Base-by-base conservation (phyloP, 805 yeast species). In the Candida railenensis region DNA sequence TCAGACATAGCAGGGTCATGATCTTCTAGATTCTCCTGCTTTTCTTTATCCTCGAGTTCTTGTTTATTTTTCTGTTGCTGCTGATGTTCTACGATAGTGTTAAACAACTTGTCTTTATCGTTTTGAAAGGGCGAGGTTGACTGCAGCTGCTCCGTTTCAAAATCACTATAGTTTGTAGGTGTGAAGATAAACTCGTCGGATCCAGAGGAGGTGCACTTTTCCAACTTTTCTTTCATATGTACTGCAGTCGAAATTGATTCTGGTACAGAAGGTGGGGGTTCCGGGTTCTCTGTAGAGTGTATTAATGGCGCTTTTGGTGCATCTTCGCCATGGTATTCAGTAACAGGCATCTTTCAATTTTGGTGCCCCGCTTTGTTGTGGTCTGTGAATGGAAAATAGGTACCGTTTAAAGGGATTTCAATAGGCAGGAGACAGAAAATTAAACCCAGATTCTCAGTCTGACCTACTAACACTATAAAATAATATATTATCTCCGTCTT, bases 161-260 rank as follows among this genome's bases (percentile, higher is more conserved):
- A 25, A 25, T 25, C 30, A 25, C 30, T 25, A 11, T 25, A 25
- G 30, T 25, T 25, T 25, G 30, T 25, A 11, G 30, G 30, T 25
- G 30, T 25, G 21, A 36, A 36, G 21, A 16, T 15, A 16, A 36
- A 36, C 39, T 36, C 39, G 39, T 36, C 39, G 22, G 39, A 36
- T 4, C 21, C 21, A 22, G 39, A 4, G 14, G 39, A 36, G 12
- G 39, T 9, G 22, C 16, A 9, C 22, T 36, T 36, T 19, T 36
- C 39, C 12, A 36, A 16, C 22, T 36, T 36, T 12, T 19, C 21
- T 14, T 18, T 16, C 30, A 25, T 25, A 11, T 25, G 30, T 7
- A 25, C 30, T 25, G 11, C 5, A 25, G 30, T 11, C 30, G 5
- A 5, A 25, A 7, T 11, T 25, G 30, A 7, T 25, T 25, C 30